Conservation (phyloP, 352 stramenopile species). For the Phytopythium delawarense region DNA sequence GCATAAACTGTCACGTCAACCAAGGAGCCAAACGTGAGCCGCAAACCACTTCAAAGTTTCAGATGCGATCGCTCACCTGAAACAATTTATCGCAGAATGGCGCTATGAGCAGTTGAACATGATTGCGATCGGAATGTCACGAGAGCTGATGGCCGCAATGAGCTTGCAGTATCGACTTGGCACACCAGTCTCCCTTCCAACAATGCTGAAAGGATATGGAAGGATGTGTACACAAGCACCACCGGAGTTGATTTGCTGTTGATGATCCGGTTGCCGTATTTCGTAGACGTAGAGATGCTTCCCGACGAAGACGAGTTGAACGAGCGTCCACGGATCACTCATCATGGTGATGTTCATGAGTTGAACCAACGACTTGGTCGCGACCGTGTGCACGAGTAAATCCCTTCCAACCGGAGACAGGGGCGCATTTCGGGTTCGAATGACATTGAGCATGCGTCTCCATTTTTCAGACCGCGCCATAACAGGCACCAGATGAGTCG, state of each 20-base stretch:
- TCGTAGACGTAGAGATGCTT: slow-evolving; percentile 29
- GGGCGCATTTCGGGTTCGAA: neutral
- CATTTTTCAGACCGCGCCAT: neutral
- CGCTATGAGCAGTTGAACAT: neutral
- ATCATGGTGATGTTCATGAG: slow-evolving; percentile 48
- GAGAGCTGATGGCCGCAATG: neutral
- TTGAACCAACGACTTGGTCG: slow-evolving; percentile 19
- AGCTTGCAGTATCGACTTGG: neutral
- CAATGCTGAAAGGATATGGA: neutral
- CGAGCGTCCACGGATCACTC: slow-evolving; percentile 35
- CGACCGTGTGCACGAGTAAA: neutral
- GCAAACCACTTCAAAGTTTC: neutral
- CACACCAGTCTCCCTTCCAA: neutral
- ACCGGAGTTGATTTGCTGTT: neutral
- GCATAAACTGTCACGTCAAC: neutral
- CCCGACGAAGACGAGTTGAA: slow-evolving; percentile 21
- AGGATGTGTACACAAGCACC: neutral
- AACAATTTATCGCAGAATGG: neutral
- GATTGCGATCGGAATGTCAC: neutral
- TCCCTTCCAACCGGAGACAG: neutral
- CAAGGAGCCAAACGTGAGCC: neutral
- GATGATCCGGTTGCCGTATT: neutral
- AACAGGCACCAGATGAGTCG: neutral
- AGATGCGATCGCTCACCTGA: neutral
- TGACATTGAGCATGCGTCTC: neutral